Base-by-base conservation (phyloP, 2,329 filamentous ascomycete species). In the Dactylonectria estremocensis region DNA sequence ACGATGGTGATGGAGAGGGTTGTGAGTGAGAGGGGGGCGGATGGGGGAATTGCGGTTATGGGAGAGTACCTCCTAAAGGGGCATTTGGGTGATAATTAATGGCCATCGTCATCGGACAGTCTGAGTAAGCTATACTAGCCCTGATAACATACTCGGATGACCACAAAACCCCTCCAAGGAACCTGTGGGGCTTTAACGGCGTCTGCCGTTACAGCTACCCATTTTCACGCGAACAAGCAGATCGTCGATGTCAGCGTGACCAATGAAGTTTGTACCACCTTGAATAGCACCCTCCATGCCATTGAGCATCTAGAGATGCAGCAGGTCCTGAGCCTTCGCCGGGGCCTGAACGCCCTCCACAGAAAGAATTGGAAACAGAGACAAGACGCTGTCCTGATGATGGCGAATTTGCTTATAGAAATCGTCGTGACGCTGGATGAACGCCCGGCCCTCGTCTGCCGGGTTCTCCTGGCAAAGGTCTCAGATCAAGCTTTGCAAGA, bases 331-430 rank as follows among this genome's bases (percentile, higher is more conserved):
- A 16, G 63, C 57, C 57, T 57, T 66, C 18, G 63, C 50, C 18
- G 57, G 50, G 16, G 56, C 63, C 13, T 61, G 50, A 40, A 66
- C 14, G 14, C 61, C 63, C 13, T 60, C 5, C 1, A 46, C 31
- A 50, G 57, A 60, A 60, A 45, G 57, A 43, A 60, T 60, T 10
- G 33, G 4, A 6, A 8, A 35, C 33, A 10, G 33, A 13, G 33
- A 35, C 13, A 35, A 35, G 3, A 13, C 9, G 13, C 33, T 35
- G 7, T 35, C 8, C 59, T 67, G 54, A 14, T 18, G 8, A 58
- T 54, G 64, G 64, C 54, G 64, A 43, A 67, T 62, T 31, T 63
- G 59, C 54, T 63, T 53, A n/a, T 58, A 67, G 24, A 67, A 67
- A 16, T 37, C 22, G 7, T 67, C 54, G 58, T 52, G 54, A 46